Base-by-base conservation (phyloP, 148 eudicot genomes). In the Agrostemma githago region DNA sequence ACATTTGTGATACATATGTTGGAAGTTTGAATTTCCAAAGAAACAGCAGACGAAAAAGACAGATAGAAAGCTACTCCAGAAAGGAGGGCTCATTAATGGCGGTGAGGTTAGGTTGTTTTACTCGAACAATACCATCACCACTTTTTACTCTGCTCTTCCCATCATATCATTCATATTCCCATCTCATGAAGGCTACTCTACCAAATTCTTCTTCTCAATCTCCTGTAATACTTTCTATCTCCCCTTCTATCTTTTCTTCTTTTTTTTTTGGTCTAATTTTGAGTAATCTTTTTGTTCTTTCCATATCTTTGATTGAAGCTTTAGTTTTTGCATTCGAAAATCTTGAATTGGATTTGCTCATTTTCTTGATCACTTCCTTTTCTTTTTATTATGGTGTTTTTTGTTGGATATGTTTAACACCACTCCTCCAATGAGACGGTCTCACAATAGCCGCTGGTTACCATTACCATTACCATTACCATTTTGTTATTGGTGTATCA, bases 201-300 rank as follows among this genome's bases (percentile, higher is more conserved):
- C 43, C 38, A 10, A 54, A 40, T 26, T 48, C 65, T 8, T 68
- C 38, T 56, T 40, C 38, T 72, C 67, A 72, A 41, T 62, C 76
- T 73, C 62, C 68, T 7, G 57, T 62, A 62, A 44, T 14, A 42
- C 64, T 56, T 19, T 72, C 51, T 34, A 40, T 70, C 26, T 69
- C 60, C 34, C 39, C 34, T 43, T 26, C 42, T 11, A 19, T 53
- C 43, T 26, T 10, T 9, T 53, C 34, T 26, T 20, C 26, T 15
- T 39, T n/a, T 8, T n/a, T 8, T 40, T 3, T 59, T 40, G 11
- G 1, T 26, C 54, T 7, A 6, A 6, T 54, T 54, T 54, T 16
- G 34, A 26, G 34, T 66, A 19, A 5, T 66, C 46, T n/a, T 9
- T 14, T 14, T 65, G 40, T 21, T 38, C 1, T 5, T 3, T 54